Conservation (phyloP, 345 rosid genomes). For the Citrus mangshanensis region DNA sequence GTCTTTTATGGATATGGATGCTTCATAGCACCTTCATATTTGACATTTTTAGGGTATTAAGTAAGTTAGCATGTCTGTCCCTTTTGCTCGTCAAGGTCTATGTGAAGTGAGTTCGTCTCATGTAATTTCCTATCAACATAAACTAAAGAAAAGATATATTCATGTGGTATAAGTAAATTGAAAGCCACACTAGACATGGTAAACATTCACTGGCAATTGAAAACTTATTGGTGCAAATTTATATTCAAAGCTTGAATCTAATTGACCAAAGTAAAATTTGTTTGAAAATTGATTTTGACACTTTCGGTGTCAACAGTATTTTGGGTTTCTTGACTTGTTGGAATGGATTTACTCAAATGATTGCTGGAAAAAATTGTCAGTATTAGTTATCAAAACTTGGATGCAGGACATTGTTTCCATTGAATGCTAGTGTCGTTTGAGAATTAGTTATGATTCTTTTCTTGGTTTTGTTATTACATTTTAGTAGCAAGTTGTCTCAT, state of each 20-base stretch:
- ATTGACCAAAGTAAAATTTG: not conserved
- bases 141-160: not conserved
- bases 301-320: not conserved
- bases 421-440: not conserved
- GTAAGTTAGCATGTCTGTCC: not conserved
- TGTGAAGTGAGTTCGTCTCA: not conserved
- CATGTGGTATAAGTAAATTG: not conserved
- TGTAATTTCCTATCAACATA: not conserved
- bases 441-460: not conserved
- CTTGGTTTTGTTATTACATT: not conserved
- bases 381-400: not conserved
- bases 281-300: not conserved
- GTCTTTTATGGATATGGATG: not conserved
- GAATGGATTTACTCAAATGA: not conserved
- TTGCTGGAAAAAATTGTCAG: not conserved
- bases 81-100: not conserved
- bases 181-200: not conserved
- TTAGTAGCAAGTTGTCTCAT: not conserved
- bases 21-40: not conserved
- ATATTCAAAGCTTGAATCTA: not conserved
- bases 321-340: not conserved
- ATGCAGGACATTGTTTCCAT: not conserved
- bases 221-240: not conserved
- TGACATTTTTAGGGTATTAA: not conserved
- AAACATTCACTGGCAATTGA: not conserved